A percentile compares a stretch with the other conserved stretches of the same genome.
These are phyloP conservation scores for Aurifilum marmelostoma DNA, from an alignment of 2,329 filamentous ascomycete genomes.

Conservation along the genomic window DNA sequence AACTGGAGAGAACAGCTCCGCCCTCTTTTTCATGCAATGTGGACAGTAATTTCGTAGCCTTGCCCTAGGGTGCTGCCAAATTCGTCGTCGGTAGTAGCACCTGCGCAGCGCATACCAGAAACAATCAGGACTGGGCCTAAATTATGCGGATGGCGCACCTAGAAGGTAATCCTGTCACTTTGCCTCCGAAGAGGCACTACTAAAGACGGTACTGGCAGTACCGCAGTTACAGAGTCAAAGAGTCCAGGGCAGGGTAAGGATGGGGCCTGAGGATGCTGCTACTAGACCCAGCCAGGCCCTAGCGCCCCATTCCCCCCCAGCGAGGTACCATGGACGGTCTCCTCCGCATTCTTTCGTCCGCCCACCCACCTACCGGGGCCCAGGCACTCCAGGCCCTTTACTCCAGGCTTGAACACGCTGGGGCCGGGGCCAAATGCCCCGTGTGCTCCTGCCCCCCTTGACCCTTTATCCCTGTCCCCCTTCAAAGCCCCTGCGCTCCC, in stretches of 20 bases:
- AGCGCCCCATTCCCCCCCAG: background rate
- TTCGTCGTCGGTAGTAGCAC: conserved; percentile 2
- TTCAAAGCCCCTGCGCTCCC: background rate
- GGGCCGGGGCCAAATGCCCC: conserved; percentile 6
- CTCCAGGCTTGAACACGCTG: conserved; percentile 10
- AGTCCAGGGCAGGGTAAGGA: background rate
- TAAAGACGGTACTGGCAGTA: background rate
- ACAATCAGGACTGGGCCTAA: background rate
- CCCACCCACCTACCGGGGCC: conserved; percentile 5
- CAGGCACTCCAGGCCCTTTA: conserved; percentile 8
- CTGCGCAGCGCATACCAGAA: background rate
- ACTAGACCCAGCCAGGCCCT: conserved; percentile 2
- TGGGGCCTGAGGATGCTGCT: background rate
- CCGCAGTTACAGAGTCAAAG: background rate
- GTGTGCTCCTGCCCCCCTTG: conserved; percentile 16
- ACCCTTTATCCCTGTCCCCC: background rate
- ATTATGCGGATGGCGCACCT: conserved; percentile 12
- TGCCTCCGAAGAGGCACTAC: background rate
- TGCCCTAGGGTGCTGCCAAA: background rate
- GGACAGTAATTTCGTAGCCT: conserved; percentile 10
- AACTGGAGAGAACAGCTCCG: background rate
- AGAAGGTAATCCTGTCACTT: background rate
- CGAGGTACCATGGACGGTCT: background rate
- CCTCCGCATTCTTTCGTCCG: conserved; percentile 10
- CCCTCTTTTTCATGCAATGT: background rate